Percentiles rank a stretch among this genome's conserved stretches.
Evolutionary conservation across 371 early-diverging fungal species (phyloP).

Genomic region (Chytridium lagenaria): DNA sequence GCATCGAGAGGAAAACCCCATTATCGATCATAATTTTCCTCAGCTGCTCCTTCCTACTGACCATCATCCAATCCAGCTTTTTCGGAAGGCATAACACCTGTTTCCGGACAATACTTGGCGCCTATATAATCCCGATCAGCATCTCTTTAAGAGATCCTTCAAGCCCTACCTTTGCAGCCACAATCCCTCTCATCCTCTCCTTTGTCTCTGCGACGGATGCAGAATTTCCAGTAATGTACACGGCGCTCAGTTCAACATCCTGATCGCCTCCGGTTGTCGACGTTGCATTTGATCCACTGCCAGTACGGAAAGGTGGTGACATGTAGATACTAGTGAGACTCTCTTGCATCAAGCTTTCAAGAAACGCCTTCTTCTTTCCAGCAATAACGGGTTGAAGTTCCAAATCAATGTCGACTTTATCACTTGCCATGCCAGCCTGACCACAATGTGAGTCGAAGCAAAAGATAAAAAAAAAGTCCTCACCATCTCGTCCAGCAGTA

Average conservation of each 20-base stretch:
- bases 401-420: conserved; percentile 36
- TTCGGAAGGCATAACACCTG: conserved; percentile 51
- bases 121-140: conserved; percentile 21
- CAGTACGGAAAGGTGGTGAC: conserved; percentile 63
- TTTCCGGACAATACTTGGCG: conserved; percentile 29
- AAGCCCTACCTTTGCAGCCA: conserved; percentile 32
- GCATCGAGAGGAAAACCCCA: conserved; percentile 69
- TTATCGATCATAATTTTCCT: conserved; percentile 79
- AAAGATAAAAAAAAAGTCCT: conserved; percentile 6
- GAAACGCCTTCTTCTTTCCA: conserved; percentile 72
- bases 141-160: not conserved
- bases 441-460: not conserved
- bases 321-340: conserved; percentile 78
- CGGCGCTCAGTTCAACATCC: conserved; percentile 22
- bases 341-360: conserved; percentile 75
- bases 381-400: conserved; percentile 58
- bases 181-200: conserved; percentile 24
- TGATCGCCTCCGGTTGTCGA: not conserved
- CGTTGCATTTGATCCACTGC: no score
- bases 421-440: conserved; percentile 42
- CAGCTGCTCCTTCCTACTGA: conserved; percentile 65
- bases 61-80: conserved; percentile 80
- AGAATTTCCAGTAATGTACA: conserved; percentile 48
- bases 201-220: conserved; percentile 38
- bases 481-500: conserved; percentile 49